Percentiles rank a stretch among this genome's conserved stretches.
Evolutionary conservation across 495 filamentous ascomycete genomes (phyloP).

Genomic region (Trichocladium uniseriatum): DNA sequence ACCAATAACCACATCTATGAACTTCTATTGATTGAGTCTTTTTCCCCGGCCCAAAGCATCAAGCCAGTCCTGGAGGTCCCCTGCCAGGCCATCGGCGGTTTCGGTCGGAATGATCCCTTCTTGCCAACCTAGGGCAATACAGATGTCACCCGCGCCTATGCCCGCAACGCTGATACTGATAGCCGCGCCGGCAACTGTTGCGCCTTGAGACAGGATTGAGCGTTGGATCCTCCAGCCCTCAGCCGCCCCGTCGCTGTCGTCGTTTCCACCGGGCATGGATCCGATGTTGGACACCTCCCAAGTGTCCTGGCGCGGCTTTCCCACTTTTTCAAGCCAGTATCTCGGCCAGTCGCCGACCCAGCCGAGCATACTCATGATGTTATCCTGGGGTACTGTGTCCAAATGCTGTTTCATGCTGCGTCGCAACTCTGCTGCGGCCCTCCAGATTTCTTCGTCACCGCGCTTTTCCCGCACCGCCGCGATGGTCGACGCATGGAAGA

Average conservation of each 20-base stretch:
- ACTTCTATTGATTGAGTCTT: no score
- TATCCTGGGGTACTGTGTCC: slow-evolving; percentile 19
- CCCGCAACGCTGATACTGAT: slow-evolving; percentile 24
- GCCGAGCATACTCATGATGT: slow-evolving; percentile 25
- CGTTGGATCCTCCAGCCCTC: slow-evolving; percentile 22
- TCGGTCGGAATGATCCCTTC: slow-evolving; percentile 20
- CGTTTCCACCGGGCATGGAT: slow-evolving; percentile 6
- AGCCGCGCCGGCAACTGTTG: slow-evolving; percentile 23
- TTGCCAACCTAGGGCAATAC: slow-evolving; percentile 26
- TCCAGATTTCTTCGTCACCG: slow-evolving; percentile 21
- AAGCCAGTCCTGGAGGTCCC: slow-evolving; percentile 25
- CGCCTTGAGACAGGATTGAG: slow-evolving; percentile 28
- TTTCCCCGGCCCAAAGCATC: slow-evolving; percentile 3
- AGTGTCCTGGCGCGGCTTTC: slow-evolving; percentile 20
- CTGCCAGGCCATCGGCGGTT: slow-evolving; percentile 20
- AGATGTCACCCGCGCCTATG: slow-evolving; percentile 19
- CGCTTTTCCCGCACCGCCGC: slow-evolving; percentile 8
- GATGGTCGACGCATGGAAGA: slow-evolving; percentile 14
- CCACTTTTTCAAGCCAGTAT: slow-evolving; percentile 20
- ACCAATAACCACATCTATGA: no score
- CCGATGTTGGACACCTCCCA: slow-evolving; percentile 32
- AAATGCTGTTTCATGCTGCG: slow-evolving; percentile 13
- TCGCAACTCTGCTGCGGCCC: slow-evolving; percentile 17
- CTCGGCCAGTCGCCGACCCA: slow-evolving; percentile 25
- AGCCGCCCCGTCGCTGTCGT: neutral